Evolutionary conservation across 768 basidiomycete genomes (phyloP), one percentile per base, ranked within the genome.

Genomic region (Lactarius hatsudake): DNA sequence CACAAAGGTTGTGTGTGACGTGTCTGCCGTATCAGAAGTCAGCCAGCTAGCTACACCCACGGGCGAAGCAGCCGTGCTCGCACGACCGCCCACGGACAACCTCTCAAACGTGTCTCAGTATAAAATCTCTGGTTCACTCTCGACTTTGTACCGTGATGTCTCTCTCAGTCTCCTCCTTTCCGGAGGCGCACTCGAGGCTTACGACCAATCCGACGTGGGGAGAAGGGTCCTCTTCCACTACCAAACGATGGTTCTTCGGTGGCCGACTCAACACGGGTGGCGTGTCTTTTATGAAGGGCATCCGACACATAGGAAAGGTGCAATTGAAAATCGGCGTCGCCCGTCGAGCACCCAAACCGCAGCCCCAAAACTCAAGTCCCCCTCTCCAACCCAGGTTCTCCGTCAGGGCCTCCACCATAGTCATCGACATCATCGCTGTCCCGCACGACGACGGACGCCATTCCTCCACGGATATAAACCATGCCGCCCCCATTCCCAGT

Each of bases 101-200:
- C 20, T 9, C 20, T n/a, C 43, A 45, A 45, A 45, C 43, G 43
- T n/a, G 43, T 45, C 20, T 20, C 43, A 20, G 43, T n/a, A 20
- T n/a, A 45, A 23, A 15, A 42, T 28, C 34, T 30, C 1, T 42
- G 12, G 48, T 51, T 23, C 48, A 12, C 36, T 34, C 8, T 30
- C 61, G 18, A 62, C 26, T 20, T 32, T 53, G 26, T 20, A 54
- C 48, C 9, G 7, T 30, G 23, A 71, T 70, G 71, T 42, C 69
- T 18, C 71, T 70, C 58, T 63, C 68, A 20, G 69, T 70, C 65
- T 70, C 69, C 23, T 71, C 70, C 3, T 71, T 71, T 60, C 71
- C 71, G 1, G 71, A 51, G 23, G 42, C 62, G 17, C 65, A 62
- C 13, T 26, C 59, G 20, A 62, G 38, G 5, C 58, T 40, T 36